Evolutionary conservation across 805 yeast genomes (phyloP).

Genomic region (Priceomyces haplophilus): DNA sequence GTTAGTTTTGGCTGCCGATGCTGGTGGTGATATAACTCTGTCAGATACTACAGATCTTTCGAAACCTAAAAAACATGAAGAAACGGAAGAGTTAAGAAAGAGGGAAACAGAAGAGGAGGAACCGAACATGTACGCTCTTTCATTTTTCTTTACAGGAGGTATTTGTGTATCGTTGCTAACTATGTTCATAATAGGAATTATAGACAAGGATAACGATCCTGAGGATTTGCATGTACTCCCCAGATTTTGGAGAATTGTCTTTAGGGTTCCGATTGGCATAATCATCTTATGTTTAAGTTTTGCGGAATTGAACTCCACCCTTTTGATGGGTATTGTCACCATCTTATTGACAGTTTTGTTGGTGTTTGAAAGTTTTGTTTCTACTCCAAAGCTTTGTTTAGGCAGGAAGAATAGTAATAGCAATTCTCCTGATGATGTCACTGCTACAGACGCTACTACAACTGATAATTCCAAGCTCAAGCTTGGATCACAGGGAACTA

Average conservation of each 20-base stretch:
- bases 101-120: constrained; percentile 24
- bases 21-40: constrained; percentile 48
- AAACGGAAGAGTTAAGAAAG: constrained; percentile 1
- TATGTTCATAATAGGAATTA: constrained; percentile 38
- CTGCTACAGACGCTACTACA: not conserved
- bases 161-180: constrained; percentile 42
- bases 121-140: constrained; percentile 35
- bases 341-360: constrained; percentile 30
- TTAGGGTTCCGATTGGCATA: constrained; percentile 41
- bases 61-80: constrained; percentile 2
- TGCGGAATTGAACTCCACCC: constrained; percentile 37
- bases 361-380: constrained; percentile 36
- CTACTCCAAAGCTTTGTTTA: constrained; percentile 19
- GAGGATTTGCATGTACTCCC: constrained; percentile 26
- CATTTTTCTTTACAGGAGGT: constrained; percentile 54
- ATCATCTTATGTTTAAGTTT: constrained; percentile 43
- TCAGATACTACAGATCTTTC: constrained; percentile 16
- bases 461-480: not conserved
- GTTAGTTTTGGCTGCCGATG: constrained; percentile 55
- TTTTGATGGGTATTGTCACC: constrained; percentile 43
- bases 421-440: not conserved
- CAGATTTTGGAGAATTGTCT: constrained; percentile 36
- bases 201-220: constrained; percentile 46
- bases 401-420: not conserved
- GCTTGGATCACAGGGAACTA: not conserved